phyloP scores from a whole-genome alignment of 2,329 filamentous ascomycete species.

The Camillea tinctor region DNA sequence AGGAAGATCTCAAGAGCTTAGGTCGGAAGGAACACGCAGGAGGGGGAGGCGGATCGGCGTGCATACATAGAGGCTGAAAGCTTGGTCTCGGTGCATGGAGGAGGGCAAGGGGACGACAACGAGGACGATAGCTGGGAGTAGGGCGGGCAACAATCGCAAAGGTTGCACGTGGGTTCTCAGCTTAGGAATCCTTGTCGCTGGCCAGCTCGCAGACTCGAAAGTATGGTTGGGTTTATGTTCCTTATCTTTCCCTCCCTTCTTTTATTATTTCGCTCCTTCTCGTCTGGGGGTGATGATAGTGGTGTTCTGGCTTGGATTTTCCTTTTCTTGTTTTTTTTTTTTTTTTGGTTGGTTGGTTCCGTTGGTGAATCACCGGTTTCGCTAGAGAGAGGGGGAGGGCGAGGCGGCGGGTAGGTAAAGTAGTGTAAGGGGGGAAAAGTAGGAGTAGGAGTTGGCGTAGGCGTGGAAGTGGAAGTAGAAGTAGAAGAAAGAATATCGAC shows the following conservation, averaged over 20 bases:
- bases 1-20: constrained; percentile 31
- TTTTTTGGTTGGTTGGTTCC: too few relatives aligned
- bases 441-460: not conserved
- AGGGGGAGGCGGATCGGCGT: constrained; percentile 23
- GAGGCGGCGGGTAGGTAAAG: too few relatives aligned
- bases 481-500: too few relatives aligned
- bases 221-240: too few relatives aligned
- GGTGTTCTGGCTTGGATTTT: too few relatives aligned
- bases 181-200: not conserved
- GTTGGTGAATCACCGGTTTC: too few relatives aligned
- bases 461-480: too few relatives aligned
- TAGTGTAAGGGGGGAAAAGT: not conserved
- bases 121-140: not conserved
- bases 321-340: too few relatives aligned
- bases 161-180: not conserved
- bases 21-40: constrained; percentile 22
- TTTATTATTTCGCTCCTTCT: too few relatives aligned
- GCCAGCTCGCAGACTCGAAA: not conserved
- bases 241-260: too few relatives aligned
- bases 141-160: constrained; percentile 1
- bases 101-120: not conserved
- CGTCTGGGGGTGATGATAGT: too few relatives aligned
- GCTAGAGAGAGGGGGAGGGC: too few relatives aligned
- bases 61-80: constrained; percentile 31
- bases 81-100: constrained; percentile 25